Conservation (phyloP, 164 flowering plant genomes). For the Vitis rupestris region DNA sequence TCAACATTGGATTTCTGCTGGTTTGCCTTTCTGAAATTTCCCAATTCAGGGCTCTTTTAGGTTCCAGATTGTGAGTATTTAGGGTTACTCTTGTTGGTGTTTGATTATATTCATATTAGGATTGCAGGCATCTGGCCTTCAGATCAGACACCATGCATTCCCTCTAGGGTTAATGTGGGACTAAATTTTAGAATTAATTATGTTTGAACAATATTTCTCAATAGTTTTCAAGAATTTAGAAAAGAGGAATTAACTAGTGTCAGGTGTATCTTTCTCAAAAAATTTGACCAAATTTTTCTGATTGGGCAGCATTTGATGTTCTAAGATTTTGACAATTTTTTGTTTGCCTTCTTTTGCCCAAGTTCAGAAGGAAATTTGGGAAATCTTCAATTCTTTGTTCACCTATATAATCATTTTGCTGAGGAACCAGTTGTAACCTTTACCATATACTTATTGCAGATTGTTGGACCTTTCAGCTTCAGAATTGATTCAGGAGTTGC, state of each 20-base stretch:
- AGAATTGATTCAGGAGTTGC: constrained; percentile 67
- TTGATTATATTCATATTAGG: neutral
- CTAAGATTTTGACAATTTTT: no score
- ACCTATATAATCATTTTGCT: neutral
- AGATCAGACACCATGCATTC: neutral
- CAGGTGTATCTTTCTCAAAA: no score
- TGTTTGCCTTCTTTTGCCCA: no score
- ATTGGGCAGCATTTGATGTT: no score
- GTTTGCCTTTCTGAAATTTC: no score
- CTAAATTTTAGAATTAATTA: neutral
- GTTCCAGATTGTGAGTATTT: no score
- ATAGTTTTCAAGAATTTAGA: neutral
- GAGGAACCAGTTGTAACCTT: neutral
- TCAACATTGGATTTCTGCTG: no score
- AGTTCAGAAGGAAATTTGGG: neutral
- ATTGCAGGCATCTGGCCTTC: neutral
- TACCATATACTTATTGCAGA: constrained; percentile 37
- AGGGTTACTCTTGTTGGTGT: no score
- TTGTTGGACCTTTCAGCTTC: constrained; percentile 80
- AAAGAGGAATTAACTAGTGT: neutral
- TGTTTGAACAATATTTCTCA: neutral
- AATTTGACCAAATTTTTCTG: no score
- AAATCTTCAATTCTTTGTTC: neutral
- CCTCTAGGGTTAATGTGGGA: neutral
- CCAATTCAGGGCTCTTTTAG: no score